Evolutionary conservation across 495 filamentous ascomycete genomes (phyloP).

Genomic region (Neurospora sp.): DNA sequence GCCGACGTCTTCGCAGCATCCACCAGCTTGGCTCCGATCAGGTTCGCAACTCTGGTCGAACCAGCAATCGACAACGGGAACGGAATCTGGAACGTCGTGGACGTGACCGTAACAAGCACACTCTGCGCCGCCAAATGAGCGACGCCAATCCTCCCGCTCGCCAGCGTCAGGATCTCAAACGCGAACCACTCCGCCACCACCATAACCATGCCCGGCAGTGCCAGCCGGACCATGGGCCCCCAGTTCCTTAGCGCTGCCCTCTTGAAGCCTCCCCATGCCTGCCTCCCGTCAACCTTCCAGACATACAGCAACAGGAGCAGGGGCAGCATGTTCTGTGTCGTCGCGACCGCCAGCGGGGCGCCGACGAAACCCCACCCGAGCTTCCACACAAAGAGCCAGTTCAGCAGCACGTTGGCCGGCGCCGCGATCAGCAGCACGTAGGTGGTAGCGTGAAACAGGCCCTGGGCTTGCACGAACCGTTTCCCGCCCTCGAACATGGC

Average conservation of each 20-base stretch:
- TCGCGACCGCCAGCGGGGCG: constrained; percentile 74
- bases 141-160: constrained; percentile 59
- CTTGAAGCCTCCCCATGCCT: constrained; percentile 84
- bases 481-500: constrained; percentile 61
- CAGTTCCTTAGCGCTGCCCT: constrained; percentile 66
- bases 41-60: constrained; percentile 53
- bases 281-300: constrained; percentile 59
- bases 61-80: constrained; percentile 53
- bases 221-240: constrained; percentile 75
- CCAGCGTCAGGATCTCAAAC: constrained; percentile 70
- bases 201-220: constrained; percentile 80
- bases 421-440: constrained; percentile 58
- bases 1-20: constrained; percentile 61
- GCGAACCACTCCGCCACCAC: constrained; percentile 85
- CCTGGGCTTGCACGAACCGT: constrained; percentile 64
- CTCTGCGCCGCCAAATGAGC: constrained; percentile 56
- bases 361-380: constrained; percentile 74
- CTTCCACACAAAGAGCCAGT: constrained; percentile 64
- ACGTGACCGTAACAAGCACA: constrained; percentile 42
- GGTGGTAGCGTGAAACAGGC: constrained; percentile 57
- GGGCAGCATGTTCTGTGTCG: constrained; percentile 73
- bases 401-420: constrained; percentile 55
- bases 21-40: constrained; percentile 58
- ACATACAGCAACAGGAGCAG: constrained; percentile 66
- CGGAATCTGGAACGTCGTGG: constrained; percentile 49